phyloP scores from a whole-genome alignment of 306 rosid genomes.

The Cicer pinnatifidum region DNA sequence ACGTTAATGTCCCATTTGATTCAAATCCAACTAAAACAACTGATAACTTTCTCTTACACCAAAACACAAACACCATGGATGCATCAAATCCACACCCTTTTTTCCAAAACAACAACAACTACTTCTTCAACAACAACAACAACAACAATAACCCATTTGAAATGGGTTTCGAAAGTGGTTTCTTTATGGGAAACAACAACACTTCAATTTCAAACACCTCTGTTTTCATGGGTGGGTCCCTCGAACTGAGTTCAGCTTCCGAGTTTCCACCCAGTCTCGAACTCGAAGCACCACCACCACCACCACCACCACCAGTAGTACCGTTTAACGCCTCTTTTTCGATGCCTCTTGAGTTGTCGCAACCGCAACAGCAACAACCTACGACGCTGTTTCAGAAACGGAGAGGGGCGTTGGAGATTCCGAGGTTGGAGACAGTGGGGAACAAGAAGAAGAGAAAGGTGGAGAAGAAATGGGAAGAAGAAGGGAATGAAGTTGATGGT shows the following conservation, averaged over 20 bases:
- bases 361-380: constrained; percentile 45
- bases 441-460: constrained; percentile 52
- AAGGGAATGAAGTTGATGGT: constrained; percentile 37
- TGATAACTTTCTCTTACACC: constrained; percentile 54
- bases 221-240: constrained; percentile 49
- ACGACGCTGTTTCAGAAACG: constrained; percentile 87
- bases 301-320: constrained; percentile 25
- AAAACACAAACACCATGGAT: constrained; percentile 40
- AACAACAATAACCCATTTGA: constrained; percentile 51
- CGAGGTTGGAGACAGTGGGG: constrained; percentile 49
- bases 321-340: constrained; percentile 51
- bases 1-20: constrained; percentile 37
- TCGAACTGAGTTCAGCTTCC: constrained; percentile 53
- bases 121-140: constrained; percentile 29
- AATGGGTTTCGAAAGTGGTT: constrained; percentile 55
- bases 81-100: constrained; percentile 56
- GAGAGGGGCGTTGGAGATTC: constrained; percentile 53
- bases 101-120: constrained; percentile 34
- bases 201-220: constrained; percentile 52
- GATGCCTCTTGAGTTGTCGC: constrained; percentile 62
- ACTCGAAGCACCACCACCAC: constrained; percentile 41
- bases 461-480: constrained; percentile 56
- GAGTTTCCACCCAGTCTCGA: constrained; percentile 56
- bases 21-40: constrained; percentile 40
- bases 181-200: constrained; percentile 41